Percentiles rank a stretch among this genome's conserved stretches.
These are phyloP conservation scores for Capillidium rhysosporum DNA, from an alignment of 371 early-diverging fungal genomes.

Conservation along the genomic window DNA sequence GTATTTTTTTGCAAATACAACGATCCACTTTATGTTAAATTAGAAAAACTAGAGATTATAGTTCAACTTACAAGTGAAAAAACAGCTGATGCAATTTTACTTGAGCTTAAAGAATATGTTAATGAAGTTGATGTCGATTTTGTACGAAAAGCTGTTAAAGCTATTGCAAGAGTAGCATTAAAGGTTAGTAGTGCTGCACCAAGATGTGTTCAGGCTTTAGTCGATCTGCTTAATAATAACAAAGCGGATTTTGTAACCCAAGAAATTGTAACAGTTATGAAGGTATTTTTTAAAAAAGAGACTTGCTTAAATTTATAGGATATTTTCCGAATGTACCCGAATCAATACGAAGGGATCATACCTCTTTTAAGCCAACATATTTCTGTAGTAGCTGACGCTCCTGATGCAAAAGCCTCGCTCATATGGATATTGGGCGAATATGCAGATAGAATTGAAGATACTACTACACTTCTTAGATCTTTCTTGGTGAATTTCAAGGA, in stretches of 20 bases:
- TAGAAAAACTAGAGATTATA: slow-evolving; percentile 89
- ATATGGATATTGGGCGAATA: slow-evolving; percentile 97
- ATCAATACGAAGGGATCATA: slow-evolving; percentile 69
- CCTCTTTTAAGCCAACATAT: slow-evolving; percentile 71
- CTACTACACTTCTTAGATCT: slow-evolving; percentile 52
- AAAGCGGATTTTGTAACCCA: slow-evolving; percentile 83
- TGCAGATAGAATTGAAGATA: slow-evolving; percentile 75
- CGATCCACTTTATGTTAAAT: slow-evolving; percentile 94
- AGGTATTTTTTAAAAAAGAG: slow-evolving; percentile 20
- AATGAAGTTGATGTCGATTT: slow-evolving; percentile 91
- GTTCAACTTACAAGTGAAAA: slow-evolving; percentile 60
- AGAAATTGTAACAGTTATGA: slow-evolving; percentile 78
- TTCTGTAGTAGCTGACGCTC: slow-evolving; percentile 75
- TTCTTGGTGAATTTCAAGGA: slow-evolving; percentile 54
- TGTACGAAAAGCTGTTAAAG: slow-evolving; percentile 74
- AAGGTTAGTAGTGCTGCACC: slow-evolving; percentile 79
- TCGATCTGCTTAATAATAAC: slow-evolving; percentile 73
- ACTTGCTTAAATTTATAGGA: slow-evolving; percentile 25
- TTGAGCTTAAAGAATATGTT: slow-evolving; percentile 75
- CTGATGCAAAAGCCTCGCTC: slow-evolving; percentile 80
- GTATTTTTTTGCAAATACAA: slow-evolving; percentile 98
- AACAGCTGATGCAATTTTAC: slow-evolving; percentile 78
- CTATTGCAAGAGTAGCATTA: slow-evolving; percentile 84
- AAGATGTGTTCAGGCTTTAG: slow-evolving; percentile 60
- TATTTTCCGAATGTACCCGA: slow-evolving; percentile 85